These are phyloP conservation scores for Colletotrichum viniferum DNA, from an alignment of 2,329 filamentous ascomycete genomes.

Conservation along the genomic window DNA sequence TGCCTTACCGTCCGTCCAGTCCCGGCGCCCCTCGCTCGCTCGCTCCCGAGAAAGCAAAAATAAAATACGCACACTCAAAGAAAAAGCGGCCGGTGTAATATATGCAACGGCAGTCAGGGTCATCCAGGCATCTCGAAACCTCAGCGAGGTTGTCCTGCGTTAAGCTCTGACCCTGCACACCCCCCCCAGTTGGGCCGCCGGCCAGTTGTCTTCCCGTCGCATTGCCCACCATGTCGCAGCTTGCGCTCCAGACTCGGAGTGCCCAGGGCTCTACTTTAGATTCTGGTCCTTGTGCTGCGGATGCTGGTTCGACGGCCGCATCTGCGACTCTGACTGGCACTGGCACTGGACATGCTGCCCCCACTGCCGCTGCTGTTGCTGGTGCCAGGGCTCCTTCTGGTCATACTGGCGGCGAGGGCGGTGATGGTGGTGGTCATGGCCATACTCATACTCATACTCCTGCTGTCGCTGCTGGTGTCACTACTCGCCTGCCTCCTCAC, in stretches of 20 bases:
- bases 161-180: conserved; percentile 38
- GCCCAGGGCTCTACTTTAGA: conserved; percentile 39
- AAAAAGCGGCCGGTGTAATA: conserved; percentile 26
- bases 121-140: conserved; percentile 41
- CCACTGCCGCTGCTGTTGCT: not conserved
- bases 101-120: conserved; percentile 55
- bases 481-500: conserved; percentile 18
- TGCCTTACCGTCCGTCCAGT: not conserved
- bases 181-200: conserved; percentile 26
- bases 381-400: not conserved
- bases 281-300: conserved; percentile 31
- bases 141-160: conserved; percentile 29
- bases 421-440: not conserved
- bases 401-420: not conserved
- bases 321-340: not conserved
- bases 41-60: conserved; percentile 12
- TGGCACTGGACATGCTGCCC: not conserved
- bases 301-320: conserved; percentile 1
- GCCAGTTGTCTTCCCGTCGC: conserved; percentile 31
- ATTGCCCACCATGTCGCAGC: conserved; percentile 59
- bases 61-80: not conserved
- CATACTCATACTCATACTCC: not conserved
- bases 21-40: not conserved
- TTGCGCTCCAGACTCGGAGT: conserved; percentile 45
- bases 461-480: not conserved